These are phyloP conservation scores for Phycomyces blakesleeanus DNA, from an alignment of 192 early-diverging fungal species.

Conservation along the genomic window DNA sequence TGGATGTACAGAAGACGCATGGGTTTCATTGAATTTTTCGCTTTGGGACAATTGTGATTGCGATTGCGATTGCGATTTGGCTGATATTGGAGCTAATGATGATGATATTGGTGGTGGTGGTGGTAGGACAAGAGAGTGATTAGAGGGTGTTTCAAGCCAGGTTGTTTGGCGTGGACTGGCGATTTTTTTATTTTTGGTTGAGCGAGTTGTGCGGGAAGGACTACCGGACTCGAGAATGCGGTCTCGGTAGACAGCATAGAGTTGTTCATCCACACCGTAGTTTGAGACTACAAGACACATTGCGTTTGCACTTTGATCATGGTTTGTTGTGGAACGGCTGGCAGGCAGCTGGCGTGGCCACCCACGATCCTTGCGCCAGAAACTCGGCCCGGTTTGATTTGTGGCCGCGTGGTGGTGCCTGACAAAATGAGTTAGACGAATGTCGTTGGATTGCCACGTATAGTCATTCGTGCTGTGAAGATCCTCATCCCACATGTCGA, in stretches of 20 bases:
- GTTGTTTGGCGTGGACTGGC: neutral
- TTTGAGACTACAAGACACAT: slow-evolving; percentile 17
- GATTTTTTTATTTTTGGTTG: neutral
- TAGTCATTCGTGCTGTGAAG: slow-evolving; percentile 32
- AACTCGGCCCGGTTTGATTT: slow-evolving; percentile 17
- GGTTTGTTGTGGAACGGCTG: slow-evolving; percentile 29
- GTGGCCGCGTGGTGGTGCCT: slow-evolving; percentile 7
- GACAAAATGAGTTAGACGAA: slow-evolving; percentile 25
- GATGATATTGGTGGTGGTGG: no score
- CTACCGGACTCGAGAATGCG: slow-evolving; percentile 29
- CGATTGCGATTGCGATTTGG: no score
- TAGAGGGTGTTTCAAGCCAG: neutral
- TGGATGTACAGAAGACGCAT: slow-evolving; percentile 5
- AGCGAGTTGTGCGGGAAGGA: neutral
- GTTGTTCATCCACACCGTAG: slow-evolving; percentile 14
- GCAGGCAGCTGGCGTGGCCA: slow-evolving; percentile 29
- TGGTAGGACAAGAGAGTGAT: neutral
- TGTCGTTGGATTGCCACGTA: slow-evolving; percentile 37
- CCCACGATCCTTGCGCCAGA: slow-evolving; percentile 27
- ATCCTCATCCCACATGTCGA: slow-evolving; percentile 40
- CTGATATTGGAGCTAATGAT: no score
- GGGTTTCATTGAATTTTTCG: slow-evolving; percentile 9
- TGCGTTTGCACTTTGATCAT: slow-evolving; percentile 28
- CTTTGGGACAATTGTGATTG: neutral
- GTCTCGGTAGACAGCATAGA: slow-evolving; percentile 27